phyloP scores from a whole-genome alignment of 2,329 filamentous ascomycete species.

The Claviceps sorghi region DNA sequence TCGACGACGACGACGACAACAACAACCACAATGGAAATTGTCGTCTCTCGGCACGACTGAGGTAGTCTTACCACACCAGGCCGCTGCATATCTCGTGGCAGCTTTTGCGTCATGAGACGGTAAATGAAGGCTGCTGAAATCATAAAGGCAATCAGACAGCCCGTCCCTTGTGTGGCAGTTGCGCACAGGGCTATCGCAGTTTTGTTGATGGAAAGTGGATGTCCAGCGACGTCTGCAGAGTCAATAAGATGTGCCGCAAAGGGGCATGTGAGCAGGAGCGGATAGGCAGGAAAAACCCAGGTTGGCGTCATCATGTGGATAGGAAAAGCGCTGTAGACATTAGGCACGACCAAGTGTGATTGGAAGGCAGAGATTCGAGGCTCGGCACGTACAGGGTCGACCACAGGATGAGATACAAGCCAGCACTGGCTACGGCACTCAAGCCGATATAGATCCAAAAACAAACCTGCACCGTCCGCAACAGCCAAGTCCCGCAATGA shows the following conservation, averaged over 20 bases:
- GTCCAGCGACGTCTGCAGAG: constrained; percentile 19
- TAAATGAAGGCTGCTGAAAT: constrained; percentile 76
- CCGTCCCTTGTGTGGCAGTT: constrained; percentile 37
- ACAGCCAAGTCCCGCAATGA: constrained; percentile 47
- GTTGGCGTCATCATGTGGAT: constrained; percentile 77
- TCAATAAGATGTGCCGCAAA: constrained; percentile 47
- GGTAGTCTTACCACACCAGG: constrained; percentile 48
- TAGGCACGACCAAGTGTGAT: neutral
- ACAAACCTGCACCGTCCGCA: constrained; percentile 43
- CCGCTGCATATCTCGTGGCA: constrained; percentile 59
- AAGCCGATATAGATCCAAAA: constrained; percentile 63
- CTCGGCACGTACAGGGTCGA: constrained; percentile 33
- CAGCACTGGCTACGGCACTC: constrained; percentile 51
- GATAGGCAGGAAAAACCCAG: constrained; percentile 80
- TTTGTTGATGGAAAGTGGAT: constrained; percentile 15
- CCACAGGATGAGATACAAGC: constrained; percentile 62
- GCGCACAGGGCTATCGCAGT: constrained; percentile 34
- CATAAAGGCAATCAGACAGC: constrained; percentile 51
- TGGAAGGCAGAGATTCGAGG: neutral
- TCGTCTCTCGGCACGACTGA: too few species aligned
- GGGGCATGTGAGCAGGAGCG: constrained; percentile 61
- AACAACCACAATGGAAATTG: neutral
- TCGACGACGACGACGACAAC: neutral
- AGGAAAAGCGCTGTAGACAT: constrained; percentile 31
- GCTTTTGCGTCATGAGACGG: constrained; percentile 74